Evolutionary conservation across 2,329 filamentous ascomycete genomes (phyloP).

Genomic region (Ascochyta koolunga): DNA sequence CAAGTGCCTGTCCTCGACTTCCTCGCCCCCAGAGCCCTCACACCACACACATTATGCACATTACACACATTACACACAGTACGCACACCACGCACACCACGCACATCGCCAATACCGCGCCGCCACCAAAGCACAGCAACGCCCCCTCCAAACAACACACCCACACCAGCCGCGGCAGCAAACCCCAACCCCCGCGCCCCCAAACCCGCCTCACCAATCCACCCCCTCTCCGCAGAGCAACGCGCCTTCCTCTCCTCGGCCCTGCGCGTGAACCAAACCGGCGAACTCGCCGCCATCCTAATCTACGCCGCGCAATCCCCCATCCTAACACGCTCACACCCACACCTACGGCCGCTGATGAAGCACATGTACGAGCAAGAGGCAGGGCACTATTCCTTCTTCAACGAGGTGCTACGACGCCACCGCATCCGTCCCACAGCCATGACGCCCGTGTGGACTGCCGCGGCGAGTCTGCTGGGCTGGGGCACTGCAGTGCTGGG

Average conservation of each 20-base stretch:
- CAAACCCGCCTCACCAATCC: conserved; percentile 23
- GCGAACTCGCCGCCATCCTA: conserved; percentile 92
- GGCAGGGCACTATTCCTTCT: conserved; percentile 81
- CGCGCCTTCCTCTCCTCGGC: conserved; percentile 48
- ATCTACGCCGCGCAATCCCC: conserved; percentile 93
- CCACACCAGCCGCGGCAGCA: not conserved
- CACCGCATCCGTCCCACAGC: conserved; percentile 92
- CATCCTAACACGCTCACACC: conserved; percentile 77
- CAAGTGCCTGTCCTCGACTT: conserved; percentile 30
- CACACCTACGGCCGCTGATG: conserved; percentile 89
- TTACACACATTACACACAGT: not conserved
- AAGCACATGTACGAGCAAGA: conserved; percentile 99
- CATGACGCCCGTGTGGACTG: conserved; percentile 88
- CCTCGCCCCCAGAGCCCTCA: conserved; percentile 32
- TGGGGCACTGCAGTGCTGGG: conserved; percentile 91
- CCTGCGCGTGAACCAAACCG: conserved; percentile 94
- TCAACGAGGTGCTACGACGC: conserved; percentile 80
- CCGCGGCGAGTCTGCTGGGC: conserved; percentile 78
- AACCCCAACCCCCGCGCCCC: not conserved
- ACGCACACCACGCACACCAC: not conserved
- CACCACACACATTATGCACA: conserved; percentile 6
- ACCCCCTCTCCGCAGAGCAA: conserved; percentile 40
- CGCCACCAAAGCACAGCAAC: conserved; percentile 15
- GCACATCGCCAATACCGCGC: not conserved
- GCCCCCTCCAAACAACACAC: not conserved